These are phyloP conservation scores for Kodamaea kaohsiungensis DNA, from an alignment of 805 yeast species.

Conservation along the genomic window DNA sequence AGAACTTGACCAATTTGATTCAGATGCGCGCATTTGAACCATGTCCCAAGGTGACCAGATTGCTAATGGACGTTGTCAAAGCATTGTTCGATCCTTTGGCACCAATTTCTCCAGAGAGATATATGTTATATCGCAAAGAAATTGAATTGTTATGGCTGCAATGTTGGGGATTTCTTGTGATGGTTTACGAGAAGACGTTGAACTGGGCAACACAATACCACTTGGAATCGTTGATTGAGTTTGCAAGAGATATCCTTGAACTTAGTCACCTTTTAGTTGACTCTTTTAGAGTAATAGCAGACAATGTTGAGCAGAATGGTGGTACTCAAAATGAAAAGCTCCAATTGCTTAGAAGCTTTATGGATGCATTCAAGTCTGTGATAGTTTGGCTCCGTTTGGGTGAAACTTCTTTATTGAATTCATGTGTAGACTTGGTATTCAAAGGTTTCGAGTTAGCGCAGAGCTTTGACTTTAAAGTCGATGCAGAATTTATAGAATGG, in stretches of 20 bases:
- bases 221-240: constrained; percentile 63
- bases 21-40: constrained; percentile 61
- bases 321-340: constrained; percentile 8
- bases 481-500: constrained; percentile 51
- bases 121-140: constrained; percentile 12
- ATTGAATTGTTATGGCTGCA: constrained; percentile 59
- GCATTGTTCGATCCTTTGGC: constrained; percentile 65
- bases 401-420: constrained; percentile 68
- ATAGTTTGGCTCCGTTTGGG: constrained; percentile 82
- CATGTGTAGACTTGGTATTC: constrained; percentile 72
- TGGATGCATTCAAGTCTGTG: constrained; percentile 66
- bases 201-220: constrained; percentile 72
- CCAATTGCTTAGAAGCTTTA: constrained; percentile 49
- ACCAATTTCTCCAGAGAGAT: constrained; percentile 46
- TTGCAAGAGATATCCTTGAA: constrained; percentile 84
- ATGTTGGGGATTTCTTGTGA: constrained; percentile 71
- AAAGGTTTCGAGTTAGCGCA: constrained; percentile 65
- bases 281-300: constrained; percentile 52
- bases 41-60: constrained; percentile 71
- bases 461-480: constrained; percentile 52
- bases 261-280: constrained; percentile 68
- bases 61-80: constrained; percentile 69
- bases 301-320: constrained; percentile 14
- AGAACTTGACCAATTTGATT: constrained; percentile 46
- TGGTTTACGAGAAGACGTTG: constrained; percentile 66